Percentiles rank a stretch among this genome's conserved stretches.
Conservation (phyloP, 352 stramenopile species). For the Aphanomyces astaci region DNA sequence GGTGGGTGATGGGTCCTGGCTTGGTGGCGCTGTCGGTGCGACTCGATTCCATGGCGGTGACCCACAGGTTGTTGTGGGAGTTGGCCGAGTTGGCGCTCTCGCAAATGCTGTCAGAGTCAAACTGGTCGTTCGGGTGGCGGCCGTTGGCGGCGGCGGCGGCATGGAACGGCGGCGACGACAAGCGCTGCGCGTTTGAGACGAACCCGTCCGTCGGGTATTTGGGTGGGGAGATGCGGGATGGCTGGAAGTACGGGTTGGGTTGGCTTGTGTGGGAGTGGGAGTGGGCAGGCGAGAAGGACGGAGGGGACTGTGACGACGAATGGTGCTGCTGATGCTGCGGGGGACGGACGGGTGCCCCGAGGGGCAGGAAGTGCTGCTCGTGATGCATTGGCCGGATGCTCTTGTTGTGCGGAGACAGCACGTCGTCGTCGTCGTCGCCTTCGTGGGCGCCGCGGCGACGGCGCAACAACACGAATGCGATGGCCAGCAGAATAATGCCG, state of each 20-base stretch:
- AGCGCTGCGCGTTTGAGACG: conserved; percentile 2
- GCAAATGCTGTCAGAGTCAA: neutral
- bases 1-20: neutral
- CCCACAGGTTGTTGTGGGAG: neutral
- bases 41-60: neutral
- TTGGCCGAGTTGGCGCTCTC: neutral
- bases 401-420: neutral
- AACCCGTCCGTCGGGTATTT: neutral
- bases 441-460: neutral
- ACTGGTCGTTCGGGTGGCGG: too few relatives aligned
- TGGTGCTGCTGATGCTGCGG: neutral
- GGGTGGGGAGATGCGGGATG: neutral
- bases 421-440: neutral
- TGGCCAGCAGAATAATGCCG: neutral
- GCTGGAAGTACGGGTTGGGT: conserved; percentile 3
- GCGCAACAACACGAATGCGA: neutral
- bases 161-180: neutral
- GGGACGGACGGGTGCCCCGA: neutral
- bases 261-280: neutral
- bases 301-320: neutral
- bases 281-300: neutral
- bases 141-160: neutral
- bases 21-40: neutral
- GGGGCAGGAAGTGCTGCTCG: neutral
- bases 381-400: neutral